Percentiles rank a stretch among this genome's conserved stretches.
phyloP scores from a whole-genome alignment of 768 basidiomycete genomes.

The Pleurotus eryngii region DNA sequence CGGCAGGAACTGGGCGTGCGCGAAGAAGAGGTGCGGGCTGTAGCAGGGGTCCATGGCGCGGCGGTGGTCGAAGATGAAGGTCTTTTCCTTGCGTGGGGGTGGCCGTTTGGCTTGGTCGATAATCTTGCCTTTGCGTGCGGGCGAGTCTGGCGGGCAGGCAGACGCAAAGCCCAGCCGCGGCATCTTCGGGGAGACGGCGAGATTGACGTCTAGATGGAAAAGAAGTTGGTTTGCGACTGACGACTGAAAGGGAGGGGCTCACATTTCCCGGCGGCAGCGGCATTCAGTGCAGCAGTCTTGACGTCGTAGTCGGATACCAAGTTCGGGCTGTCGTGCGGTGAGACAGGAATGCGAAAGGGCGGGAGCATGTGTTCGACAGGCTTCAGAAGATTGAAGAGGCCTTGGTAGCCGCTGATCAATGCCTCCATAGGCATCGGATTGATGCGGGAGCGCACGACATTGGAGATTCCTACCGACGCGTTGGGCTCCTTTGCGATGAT shows the following conservation, averaged over 20 bases:
- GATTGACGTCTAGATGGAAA: conserved; percentile 16
- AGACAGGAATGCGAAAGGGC: conserved; percentile 48
- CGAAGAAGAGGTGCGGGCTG: conserved; percentile 33
- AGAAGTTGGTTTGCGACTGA: background rate
- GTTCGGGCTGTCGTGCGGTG: conserved; percentile 48
- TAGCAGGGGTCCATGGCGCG: conserved; percentile 41
- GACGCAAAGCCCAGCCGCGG: conserved; percentile 22
- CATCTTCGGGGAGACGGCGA: conserved; percentile 13
- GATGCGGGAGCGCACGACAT: conserved; percentile 22
- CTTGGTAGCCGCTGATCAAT: conserved; percentile 26
- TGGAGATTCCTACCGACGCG: conserved; percentile 14
- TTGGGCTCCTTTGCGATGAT: conserved; percentile 34
- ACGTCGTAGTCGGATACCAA: conserved; percentile 33
- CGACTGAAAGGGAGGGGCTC: conserved; percentile 8
- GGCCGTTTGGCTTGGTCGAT: conserved; percentile 20
- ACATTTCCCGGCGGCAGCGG: conserved; percentile 36
- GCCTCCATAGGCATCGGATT: conserved; percentile 21
- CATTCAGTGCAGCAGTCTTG: conserved; percentile 28
- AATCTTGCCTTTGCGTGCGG: conserved; percentile 21
- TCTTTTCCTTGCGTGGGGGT: conserved; percentile 19
- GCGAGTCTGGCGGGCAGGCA: conserved; percentile 28
- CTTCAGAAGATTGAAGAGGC: conserved; percentile 36
- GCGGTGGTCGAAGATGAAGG: conserved; percentile 43
- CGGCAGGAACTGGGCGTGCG: conserved; percentile 43
- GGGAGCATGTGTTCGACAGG: conserved; percentile 39